Percentiles rank a stretch among this genome's conserved stretches.
Evolutionary conservation across 2,329 filamentous ascomycete genomes (phyloP).

Genomic region (Colletotrichum higginsianum): DNA sequence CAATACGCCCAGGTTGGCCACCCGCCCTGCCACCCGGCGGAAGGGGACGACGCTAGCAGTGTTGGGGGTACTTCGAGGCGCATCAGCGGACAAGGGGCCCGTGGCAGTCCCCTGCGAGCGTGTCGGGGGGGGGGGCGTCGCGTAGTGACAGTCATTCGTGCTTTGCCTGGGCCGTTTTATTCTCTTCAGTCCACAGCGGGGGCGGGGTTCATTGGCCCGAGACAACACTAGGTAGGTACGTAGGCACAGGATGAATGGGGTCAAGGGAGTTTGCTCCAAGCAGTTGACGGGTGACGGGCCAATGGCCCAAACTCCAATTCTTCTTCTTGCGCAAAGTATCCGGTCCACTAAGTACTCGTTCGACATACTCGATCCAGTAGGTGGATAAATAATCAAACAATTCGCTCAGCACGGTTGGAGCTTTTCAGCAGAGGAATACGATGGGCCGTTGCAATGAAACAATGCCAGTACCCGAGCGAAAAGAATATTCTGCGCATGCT

Average conservation of each 20-base stretch:
- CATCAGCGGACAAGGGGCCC: constrained; percentile 30
- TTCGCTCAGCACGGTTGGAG: background rate
- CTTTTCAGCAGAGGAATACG: background rate
- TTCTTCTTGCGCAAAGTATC: constrained; percentile 15
- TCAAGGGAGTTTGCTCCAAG: background rate
- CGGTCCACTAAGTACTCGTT: background rate
- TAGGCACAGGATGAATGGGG: background rate
- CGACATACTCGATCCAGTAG: constrained; percentile 13
- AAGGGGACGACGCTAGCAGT: constrained; percentile 23
- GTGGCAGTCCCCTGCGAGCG: constrained; percentile 10
- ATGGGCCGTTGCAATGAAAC: background rate
- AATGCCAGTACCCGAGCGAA: background rate
- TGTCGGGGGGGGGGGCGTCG: background rate
- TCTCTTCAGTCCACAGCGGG: constrained; percentile 21
- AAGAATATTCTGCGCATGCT: background rate
- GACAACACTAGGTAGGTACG: background rate
- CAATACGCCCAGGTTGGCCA: background rate
- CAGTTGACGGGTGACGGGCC: constrained; percentile 20
- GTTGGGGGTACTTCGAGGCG: background rate
- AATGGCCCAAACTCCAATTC: constrained; percentile 36
- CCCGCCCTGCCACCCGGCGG: constrained; percentile 12
- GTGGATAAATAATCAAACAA: constrained; percentile 1
- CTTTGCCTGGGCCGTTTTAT: constrained; percentile 2
- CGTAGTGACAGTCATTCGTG: constrained; percentile 9
- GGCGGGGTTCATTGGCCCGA: constrained; percentile 35